Base-by-base conservation (phyloP, 805 yeast species). In the Brettanomyces bruxellensis region DNA sequence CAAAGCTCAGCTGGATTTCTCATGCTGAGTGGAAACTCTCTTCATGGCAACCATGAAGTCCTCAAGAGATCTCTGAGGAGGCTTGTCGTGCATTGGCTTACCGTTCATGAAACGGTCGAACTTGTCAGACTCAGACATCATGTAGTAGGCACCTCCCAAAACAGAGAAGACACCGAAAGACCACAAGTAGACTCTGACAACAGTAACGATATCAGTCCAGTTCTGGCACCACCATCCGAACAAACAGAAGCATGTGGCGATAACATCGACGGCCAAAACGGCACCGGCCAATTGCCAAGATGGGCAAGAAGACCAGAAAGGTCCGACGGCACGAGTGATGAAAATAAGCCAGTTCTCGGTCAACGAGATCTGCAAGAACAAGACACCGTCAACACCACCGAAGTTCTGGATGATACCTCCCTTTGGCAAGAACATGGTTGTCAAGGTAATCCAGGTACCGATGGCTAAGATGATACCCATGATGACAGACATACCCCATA, bases 211-310 rank as follows among this genome's bases (percentile, higher is more conserved):
- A 71, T 89, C 93, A 67, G 90, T 87, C 87, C 90, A 86, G 79
- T 86, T 87, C 70, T 85, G 91, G 55, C 90, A 83, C 89, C 91
- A 87, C 95, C 95, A 87, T 61, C 95, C 95, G 79, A 86, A 87
- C 63, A 86, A 70, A 62, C 86, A 72, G 80, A 87, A 87, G 78
- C 85, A 76, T 50, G 95, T 87, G 55, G 95, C 93, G 60, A 87
- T 71, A 73, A 87, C 70, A 71, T 87, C 95, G 64, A 87, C 95
- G 65, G 71, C 70, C 64, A 84, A 76, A 61, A 87, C 95, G 61
- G 95, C 95, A 73, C 93, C 93, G 59, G 90, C 59, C 72, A 87
- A 80, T 76, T 87, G 95, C 95, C 95, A 87, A 40, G 95, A 87
- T 72, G 95, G 95, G 49, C 76, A 61, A 35, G 95, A 86, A 49